Evolutionary conservation across 352 stramenopile genomes (phyloP), one percentile per base, ranked within the genome.

Genomic region (Blastocystis sp.): DNA sequence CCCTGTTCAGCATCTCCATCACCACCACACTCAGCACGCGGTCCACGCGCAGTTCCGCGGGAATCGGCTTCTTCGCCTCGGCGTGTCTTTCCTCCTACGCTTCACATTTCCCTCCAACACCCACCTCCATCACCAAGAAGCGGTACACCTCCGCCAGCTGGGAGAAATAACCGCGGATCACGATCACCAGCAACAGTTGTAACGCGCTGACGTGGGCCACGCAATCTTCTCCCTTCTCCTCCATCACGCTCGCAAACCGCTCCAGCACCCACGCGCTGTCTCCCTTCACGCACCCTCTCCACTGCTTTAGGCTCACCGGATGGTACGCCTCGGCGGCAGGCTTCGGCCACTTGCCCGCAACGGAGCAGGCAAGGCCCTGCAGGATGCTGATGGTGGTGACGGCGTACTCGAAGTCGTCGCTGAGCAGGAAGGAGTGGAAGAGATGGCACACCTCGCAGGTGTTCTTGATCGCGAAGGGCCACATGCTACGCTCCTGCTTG

Each of bases 401-500:
- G n/a, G 74, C 74, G 48, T 84, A 84, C 34, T 84, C 74, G 17
- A 84, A 38, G 60, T 84, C 74, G 11, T 68, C 48, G 3, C 66
- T 84, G 45, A 84, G 34, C 17, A 84, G 38, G 60, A 84, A 84
- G 34, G 19, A 28, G 28, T 17, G 74, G 38, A 68, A 84, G 7
- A 84, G 74, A 0, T 38, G 40, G 2, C 45, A 38, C 38, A 84
- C 66, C 52, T 84, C 74, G 9, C 28, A 28, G 10, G 54, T 38
- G 45, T 68, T 69, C n/a, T 84, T 54, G 10, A 84, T 59, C 19
- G 54, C 57, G 45, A 84, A 84, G n/a, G 74, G 74, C 74, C 74
- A 84, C 38, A 63, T 84, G 1, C 54, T 69, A 4, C 74, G 74
- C 34, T 84, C 74, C 28, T 84, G 74, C 54, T 84, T 84, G 21